Percentiles rank a stretch among this genome's conserved stretches.
Conservation (phyloP, 768 basidiomycete genomes). For the Boletus vinaceobasis region DNA sequence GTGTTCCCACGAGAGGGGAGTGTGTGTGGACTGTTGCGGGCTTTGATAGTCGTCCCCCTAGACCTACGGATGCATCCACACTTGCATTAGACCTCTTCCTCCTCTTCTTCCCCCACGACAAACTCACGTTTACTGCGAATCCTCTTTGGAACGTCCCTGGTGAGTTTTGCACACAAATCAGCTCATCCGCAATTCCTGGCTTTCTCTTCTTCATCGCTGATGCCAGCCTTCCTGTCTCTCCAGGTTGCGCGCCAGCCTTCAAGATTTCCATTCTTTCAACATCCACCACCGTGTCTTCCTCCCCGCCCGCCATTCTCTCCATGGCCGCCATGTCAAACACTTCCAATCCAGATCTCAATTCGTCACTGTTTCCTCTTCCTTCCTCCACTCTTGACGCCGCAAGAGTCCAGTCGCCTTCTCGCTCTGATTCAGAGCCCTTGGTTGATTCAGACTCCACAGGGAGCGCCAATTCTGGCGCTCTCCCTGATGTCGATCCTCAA, state of each 20-base stretch:
- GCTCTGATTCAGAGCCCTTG: constrained; percentile 28
- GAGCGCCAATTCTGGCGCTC: constrained; percentile 19
- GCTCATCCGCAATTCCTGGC: neutral
- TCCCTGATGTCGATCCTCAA: constrained; percentile 64
- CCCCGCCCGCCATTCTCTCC: constrained; percentile 10
- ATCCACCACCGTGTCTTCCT: constrained; percentile 11
- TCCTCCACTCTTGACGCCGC: constrained; percentile 16
- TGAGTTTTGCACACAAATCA: constrained; percentile 2
- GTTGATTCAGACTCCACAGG: constrained; percentile 27
- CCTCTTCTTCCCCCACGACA: constrained; percentile 8
- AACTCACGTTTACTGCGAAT: constrained; percentile 1
- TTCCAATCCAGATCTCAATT: constrained; percentile 12
- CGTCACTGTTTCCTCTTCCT: constrained; percentile 3
- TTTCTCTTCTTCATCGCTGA: neutral
- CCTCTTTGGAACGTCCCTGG: constrained; percentile 1
- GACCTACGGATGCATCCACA: constrained; percentile 31
- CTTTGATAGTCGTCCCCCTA: constrained; percentile 24
- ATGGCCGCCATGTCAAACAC: constrained; percentile 10
- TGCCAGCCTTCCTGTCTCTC: neutral
- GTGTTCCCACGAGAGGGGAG: constrained; percentile 26
- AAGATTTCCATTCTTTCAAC: neutral
- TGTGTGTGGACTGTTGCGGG: neutral
- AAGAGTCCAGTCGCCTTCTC: constrained; percentile 14
- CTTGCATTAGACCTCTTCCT: constrained; percentile 15
- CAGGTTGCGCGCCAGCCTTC: constrained; percentile 9